Evolutionary conservation across 495 filamentous ascomycete species (phyloP).

Genomic region (Collariella sp.): DNA sequence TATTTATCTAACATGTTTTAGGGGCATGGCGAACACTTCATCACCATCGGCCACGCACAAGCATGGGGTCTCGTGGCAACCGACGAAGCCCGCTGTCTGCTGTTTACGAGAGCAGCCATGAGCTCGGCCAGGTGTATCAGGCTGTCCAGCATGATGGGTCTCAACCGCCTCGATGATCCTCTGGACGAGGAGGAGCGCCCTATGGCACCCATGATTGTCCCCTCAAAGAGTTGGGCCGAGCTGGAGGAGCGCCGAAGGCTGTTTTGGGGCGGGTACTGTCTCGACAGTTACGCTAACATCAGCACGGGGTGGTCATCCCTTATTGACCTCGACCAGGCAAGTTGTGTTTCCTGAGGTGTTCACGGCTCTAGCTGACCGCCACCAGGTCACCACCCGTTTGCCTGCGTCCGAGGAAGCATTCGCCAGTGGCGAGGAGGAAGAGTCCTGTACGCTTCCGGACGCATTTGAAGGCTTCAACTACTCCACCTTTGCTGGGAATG

Average conservation of each 20-base stretch:
- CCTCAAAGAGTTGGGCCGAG: constrained; percentile 39
- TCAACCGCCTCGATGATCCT: constrained; percentile 37
- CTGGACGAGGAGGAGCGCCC: constrained; percentile 24
- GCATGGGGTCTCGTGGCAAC: constrained; percentile 37
- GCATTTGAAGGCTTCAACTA: constrained; percentile 31
- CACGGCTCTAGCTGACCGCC: background rate
- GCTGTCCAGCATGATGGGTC: constrained; percentile 40
- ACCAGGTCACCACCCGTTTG: constrained; percentile 37
- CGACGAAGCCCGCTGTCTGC: constrained; percentile 35
- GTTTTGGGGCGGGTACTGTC: constrained; percentile 46
- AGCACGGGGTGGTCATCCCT: constrained; percentile 42
- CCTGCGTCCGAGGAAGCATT: constrained; percentile 40
- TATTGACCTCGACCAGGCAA: constrained; percentile 34
- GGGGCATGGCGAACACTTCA: constrained; percentile 38
- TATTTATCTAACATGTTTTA: constrained; percentile 12
- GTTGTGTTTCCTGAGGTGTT: background rate
- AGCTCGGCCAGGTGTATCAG: constrained; percentile 33
- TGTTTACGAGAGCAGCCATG: constrained; percentile 40
- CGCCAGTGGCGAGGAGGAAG: constrained; percentile 25
- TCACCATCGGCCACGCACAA: constrained; percentile 40
- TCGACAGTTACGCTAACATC: constrained; percentile 42
- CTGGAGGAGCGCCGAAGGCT: constrained; percentile 44
- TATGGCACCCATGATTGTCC: constrained; percentile 29
- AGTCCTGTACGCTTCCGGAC: constrained; percentile 27
- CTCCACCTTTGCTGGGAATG: constrained; percentile 33